A percentile compares a stretch with the other conserved stretches of the same genome.
These are phyloP conservation scores for Vigna trinervia DNA, from an alignment of 306 rosid species.

Conservation along the genomic window DNA sequence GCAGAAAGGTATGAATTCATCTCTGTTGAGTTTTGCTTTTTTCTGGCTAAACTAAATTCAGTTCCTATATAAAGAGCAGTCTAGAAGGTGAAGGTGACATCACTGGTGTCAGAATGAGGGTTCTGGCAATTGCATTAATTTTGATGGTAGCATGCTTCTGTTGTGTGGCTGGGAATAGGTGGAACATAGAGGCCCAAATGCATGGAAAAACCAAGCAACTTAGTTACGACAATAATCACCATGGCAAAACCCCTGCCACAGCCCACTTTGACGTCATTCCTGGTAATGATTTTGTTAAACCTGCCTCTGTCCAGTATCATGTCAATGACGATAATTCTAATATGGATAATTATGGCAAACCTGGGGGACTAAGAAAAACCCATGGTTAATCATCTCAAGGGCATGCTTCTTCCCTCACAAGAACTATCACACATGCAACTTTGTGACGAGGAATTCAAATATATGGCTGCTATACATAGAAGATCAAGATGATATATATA, in stretches of 20 bases:
- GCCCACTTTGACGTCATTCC: background rate
- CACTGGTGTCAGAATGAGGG: background rate
- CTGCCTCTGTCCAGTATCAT: background rate
- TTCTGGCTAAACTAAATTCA: background rate
- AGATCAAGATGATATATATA: background rate
- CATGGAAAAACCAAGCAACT: background rate
- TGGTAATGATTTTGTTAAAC: slow-evolving; percentile 40
- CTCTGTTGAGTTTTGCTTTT: background rate
- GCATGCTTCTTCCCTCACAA: background rate
- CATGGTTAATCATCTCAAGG: background rate
- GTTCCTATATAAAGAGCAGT: background rate
- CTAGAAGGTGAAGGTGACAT: background rate
- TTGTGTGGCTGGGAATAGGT: background rate
- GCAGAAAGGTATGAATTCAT: too few relatives aligned
- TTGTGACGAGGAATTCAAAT: background rate
- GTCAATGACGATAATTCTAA: background rate
- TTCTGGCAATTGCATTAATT: slow-evolving; percentile 39
- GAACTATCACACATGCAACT: slow-evolving; percentile 23
- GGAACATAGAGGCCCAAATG: background rate
- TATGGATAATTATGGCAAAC: slow-evolving; percentile 4
- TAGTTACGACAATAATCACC: slow-evolving; percentile 10
- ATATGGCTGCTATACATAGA: background rate
- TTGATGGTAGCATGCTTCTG: slow-evolving; percentile 31
- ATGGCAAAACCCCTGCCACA: background rate
- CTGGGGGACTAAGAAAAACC: background rate